Base-by-base conservation (phyloP, 768 basidiomycete species). In the Clitopilus hobsonii region DNA sequence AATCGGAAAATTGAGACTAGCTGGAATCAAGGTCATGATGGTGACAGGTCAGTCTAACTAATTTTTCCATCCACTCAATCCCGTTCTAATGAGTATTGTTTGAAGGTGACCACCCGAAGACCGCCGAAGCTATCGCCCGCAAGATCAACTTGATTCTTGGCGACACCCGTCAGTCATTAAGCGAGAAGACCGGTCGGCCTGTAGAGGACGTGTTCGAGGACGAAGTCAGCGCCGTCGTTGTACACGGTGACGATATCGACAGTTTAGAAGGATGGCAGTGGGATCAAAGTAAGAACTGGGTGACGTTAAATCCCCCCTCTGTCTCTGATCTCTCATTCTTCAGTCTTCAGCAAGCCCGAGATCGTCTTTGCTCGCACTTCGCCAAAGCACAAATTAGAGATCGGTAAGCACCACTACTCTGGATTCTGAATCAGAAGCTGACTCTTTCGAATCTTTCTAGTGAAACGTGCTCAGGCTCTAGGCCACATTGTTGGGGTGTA, bases 11-110 rank as follows among this genome's bases (percentile, higher is more conserved):
- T 79, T 88, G 51, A 79, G 86, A 54, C 74, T 86, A 6, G 85
- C 86, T 2, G 86, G 86, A 1, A 88, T 87, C 64, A 86, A 85
- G 66, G 84, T 88, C 28, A 86, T 86, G 81, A 88, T 88, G 86
- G 82, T 88, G 5, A 88, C 85, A 22, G 85, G 83, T 80, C 25
- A 51, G 72, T n/a, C n/a, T n/a, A n/a, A n/a, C n/a, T n/a, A n/a
- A n/a, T n/a, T n/a, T n/a, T n/a, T n/a, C n/a, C n/a, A n/a, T n/a
- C n/a, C n/a, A n/a, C n/a, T n/a, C n/a, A n/a, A n/a, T n/a, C n/a
- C n/a, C n/a, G n/a, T n/a, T n/a, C n/a, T n/a, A n/a, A n/a, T n/a
- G n/a, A n/a, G n/a, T n/a, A n/a, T n/a, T n/a, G 23, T 38, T 28
- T 55, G 2, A 38, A 80, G 82, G 83, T 55, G 85, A 87, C 61